phyloP scores from a whole-genome alignment of 768 basidiomycete species.

The Russula earlei region DNA sequence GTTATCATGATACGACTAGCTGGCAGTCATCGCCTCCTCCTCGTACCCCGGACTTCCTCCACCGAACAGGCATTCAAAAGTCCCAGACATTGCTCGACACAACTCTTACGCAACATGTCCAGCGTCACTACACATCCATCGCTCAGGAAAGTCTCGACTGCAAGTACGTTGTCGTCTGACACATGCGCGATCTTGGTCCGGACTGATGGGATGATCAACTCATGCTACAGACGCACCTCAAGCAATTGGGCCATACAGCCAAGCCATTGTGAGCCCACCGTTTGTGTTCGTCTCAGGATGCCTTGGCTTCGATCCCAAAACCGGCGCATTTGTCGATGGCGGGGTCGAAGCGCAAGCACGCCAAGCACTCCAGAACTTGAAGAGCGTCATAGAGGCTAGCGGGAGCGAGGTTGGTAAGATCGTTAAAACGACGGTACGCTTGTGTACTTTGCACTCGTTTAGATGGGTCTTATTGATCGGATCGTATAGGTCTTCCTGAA shows the following conservation, averaged over 20 bases:
- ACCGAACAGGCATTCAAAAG: neutral
- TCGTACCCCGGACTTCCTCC: neutral
- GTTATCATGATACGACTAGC: neutral
- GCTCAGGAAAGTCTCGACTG: conserved; percentile 30
- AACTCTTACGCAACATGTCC: conserved; percentile 20
- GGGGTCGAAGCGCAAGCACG: conserved; percentile 74
- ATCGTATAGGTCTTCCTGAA: conserved; percentile 77
- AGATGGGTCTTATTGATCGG: neutral
- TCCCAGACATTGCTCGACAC: neutral
- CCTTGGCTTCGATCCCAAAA: conserved; percentile 70
- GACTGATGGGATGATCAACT: neutral
- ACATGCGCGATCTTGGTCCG: neutral
- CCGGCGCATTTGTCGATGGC: conserved; percentile 59
- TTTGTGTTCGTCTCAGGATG: conserved; percentile 87
- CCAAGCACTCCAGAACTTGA: conserved; percentile 82
- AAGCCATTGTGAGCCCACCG: conserved; percentile 76
- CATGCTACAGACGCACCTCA: conserved; percentile 54
- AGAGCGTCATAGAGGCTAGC: conserved; percentile 72
- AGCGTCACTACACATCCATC: conserved; percentile 30
- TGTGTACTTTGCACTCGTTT: neutral
- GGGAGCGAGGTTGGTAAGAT: conserved; percentile 73
- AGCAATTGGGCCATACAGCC: conserved; percentile 81
- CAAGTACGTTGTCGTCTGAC: conserved; percentile 1
- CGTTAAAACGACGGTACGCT: conserved; percentile 81
- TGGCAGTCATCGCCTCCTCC: neutral